phyloP scores from a whole-genome alignment of 2,329 filamentous ascomycete species.

The Pseudogymnoascus verrucosus region DNA sequence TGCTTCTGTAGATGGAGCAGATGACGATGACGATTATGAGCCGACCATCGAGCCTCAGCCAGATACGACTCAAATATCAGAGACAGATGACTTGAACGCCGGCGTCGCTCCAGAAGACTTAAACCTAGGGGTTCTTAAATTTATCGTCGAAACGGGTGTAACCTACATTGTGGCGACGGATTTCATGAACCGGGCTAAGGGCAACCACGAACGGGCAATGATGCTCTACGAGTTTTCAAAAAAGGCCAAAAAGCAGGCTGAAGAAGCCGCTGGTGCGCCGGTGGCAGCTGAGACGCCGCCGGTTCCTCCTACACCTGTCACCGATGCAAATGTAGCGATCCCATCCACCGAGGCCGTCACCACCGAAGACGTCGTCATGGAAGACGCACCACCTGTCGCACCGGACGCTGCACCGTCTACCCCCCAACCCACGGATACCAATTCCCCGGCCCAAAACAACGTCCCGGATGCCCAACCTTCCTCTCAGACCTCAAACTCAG shows the following conservation, averaged over 20 bases:
- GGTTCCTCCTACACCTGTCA: not conserved
- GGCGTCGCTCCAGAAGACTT: not conserved
- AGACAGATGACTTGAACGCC: not conserved
- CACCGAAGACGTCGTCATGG: not conserved
- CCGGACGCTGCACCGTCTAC: not conserved
- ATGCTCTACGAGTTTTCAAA: not conserved
- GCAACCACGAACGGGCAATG: not conserved
- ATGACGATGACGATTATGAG: not conserved
- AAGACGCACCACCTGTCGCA: not conserved
- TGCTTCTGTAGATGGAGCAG: not conserved
- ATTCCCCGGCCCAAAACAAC: not conserved
- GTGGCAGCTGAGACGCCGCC: not conserved
- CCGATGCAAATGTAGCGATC: not conserved
- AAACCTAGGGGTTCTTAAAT: not conserved
- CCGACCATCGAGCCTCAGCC: not conserved
- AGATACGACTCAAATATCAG: not conserved
- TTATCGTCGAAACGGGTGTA: not conserved
- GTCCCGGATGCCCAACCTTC: not conserved
- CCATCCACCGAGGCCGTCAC: not conserved
- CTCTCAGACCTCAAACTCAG: conserved; percentile 37
- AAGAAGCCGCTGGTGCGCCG: not conserved
- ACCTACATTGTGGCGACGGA: not conserved
- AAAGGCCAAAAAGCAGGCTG: not conserved
- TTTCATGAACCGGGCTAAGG: not conserved
- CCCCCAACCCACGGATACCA: not conserved